Percentiles rank a stretch among this genome's conserved stretches.
Evolutionary conservation across 768 basidiomycete species (phyloP).

Genomic region (Lactifluus piperatus): DNA sequence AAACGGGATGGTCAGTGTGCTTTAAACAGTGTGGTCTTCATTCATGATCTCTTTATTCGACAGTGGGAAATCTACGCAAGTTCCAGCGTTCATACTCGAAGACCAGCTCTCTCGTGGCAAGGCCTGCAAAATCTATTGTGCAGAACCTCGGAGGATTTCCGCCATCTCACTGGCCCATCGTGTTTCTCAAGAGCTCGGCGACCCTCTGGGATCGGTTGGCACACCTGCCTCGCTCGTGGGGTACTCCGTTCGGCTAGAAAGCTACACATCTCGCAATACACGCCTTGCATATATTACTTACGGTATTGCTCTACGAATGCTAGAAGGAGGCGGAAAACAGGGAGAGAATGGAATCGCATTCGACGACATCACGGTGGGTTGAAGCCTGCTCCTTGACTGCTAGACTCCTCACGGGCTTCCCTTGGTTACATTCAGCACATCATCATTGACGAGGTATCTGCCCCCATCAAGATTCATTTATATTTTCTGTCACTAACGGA

Average conservation of each 20-base stretch:
- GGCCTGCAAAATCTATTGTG: conserved; percentile 87
- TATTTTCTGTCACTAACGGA: not conserved
- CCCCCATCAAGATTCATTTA: conserved; percentile 8
- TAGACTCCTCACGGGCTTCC: conserved; percentile 12
- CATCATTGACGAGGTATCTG: conserved; percentile 80
- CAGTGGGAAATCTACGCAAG: conserved; percentile 95
- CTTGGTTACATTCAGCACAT: conserved; percentile 52
- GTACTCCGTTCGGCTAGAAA: conserved; percentile 91
- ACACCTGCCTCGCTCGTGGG: conserved; percentile 76
- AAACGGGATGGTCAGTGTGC: conserved; percentile 56
- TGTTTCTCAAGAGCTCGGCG: conserved; percentile 90
- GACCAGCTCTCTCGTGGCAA: conserved; percentile 73
- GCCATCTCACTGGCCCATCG: conserved; percentile 93
- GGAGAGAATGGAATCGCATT: conserved; percentile 72
- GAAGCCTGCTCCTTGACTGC: not conserved
- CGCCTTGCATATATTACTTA: conserved; percentile 81
- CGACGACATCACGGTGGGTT: conserved; percentile 85
- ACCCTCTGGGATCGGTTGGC: conserved; percentile 69
- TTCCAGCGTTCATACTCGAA: conserved; percentile 90
- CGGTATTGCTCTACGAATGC: conserved; percentile 93
- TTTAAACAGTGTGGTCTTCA: conserved; percentile 4
- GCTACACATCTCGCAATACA: conserved; percentile 71
- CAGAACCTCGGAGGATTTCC: conserved; percentile 92
- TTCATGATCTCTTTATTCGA: not conserved
- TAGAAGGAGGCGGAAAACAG: conserved; percentile 74